Evolutionary conservation across 139 green algal species (phyloP), one percentile per base, ranked within the genome.

Genomic region (Chlamydomonas eustigma): DNA sequence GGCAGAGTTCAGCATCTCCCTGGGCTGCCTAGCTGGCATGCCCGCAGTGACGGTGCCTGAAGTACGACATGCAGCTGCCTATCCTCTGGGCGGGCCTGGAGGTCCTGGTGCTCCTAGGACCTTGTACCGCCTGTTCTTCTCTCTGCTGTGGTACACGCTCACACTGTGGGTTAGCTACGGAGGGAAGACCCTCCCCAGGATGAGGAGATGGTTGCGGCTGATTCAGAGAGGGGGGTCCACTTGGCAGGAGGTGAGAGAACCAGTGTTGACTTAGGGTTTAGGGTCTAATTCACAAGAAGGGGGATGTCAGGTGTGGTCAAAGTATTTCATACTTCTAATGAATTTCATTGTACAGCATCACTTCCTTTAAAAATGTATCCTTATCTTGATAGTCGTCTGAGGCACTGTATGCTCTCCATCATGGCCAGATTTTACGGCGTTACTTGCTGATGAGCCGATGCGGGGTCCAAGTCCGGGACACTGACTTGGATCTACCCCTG

Each of bases 201-300:
- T 70, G 25, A 24, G 58, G 6, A 24, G 58, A 6, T 70, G 58
- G 58, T 22, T 35, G 58, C 58, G 58, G 58, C 58, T 70, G 25
- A 70, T 70, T 24, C 25, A 70, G 58, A 24, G 58, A 6, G 58
- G 58, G 8, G 44, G 44, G 44, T 32, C 58, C 58, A 35, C 58
- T 24, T 70, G 58, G 58, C 58, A 70, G 58, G 58, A 70, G 58
- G 58, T 70, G 58, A 70, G 58, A n/a, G n/a, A n/a, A n/a, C n/a
- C n/a, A n/a, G n/a, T n/a, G n/a, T n/a, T n/a, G n/a, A n/a, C n/a
- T n/a, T n/a, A n/a, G n/a, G n/a, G n/a, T n/a, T n/a, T n/a, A n/a
- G n/a, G n/a, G n/a, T n/a, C n/a, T n/a, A n/a, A n/a, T n/a, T n/a
- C n/a, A n/a, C n/a, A n/a, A n/a, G n/a, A n/a, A n/a, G n/a, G n/a